Conservation (phyloP, 352 stramenopile species). For the Phytophthora hibernalis region DNA sequence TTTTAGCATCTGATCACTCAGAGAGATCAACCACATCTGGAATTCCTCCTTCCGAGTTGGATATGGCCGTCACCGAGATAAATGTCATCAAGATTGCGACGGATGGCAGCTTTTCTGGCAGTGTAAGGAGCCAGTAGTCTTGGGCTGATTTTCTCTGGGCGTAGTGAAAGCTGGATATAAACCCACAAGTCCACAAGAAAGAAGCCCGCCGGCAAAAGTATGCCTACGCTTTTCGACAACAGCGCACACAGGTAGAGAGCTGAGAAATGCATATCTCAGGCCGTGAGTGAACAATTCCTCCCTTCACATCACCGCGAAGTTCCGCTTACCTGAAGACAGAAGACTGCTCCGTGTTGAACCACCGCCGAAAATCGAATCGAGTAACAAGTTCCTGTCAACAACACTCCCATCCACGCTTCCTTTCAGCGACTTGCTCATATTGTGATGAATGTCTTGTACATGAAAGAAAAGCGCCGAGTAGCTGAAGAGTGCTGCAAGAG, state of each 20-base stretch:
- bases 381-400: neutral
- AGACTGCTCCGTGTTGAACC: neutral
- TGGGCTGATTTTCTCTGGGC: neutral
- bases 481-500: slow-evolving; percentile 55
- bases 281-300: neutral
- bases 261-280: slow-evolving; percentile 6
- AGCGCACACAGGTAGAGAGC: slow-evolving; percentile 43
- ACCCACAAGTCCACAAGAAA: slow-evolving; percentile 45
- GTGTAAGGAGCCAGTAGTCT: slow-evolving; percentile 14
- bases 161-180: slow-evolving; percentile 1
- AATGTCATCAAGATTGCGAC: slow-evolving; percentile 31
- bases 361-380: neutral
- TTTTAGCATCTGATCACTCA: slow-evolving; percentile 51
- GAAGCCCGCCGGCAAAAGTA: slow-evolving; percentile 42
- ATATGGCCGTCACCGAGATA: slow-evolving; percentile 41
- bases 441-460: slow-evolving; percentile 8
- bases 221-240: slow-evolving; percentile 55
- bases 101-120: slow-evolving; percentile 24
- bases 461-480: slow-evolving; percentile 41
- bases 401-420: neutral
- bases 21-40: slow-evolving; percentile 47
- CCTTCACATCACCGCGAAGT: neutral
- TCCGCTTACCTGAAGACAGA: slow-evolving; percentile 22
- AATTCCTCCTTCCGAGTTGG: slow-evolving; percentile 46
- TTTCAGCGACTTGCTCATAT: neutral